Base-by-base conservation (phyloP, 1,139 yeast genomes). In the Yamadazyma friedrichii region DNA sequence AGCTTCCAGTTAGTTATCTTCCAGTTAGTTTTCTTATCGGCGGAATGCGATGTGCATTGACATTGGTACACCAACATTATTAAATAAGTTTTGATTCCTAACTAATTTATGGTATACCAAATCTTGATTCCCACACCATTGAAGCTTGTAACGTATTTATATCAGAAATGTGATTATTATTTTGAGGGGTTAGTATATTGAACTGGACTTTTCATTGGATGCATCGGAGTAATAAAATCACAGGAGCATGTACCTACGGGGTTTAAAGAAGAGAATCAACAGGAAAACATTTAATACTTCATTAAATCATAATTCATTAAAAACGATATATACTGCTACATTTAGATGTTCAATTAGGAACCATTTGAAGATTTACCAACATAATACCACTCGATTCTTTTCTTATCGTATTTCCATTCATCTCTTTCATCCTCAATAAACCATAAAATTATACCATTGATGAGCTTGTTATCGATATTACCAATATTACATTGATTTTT, bases 391-490 rank as follows among this genome's bases (percentile, higher is more conserved):
- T 52, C 58, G 5, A 43, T 29, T 9, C 41, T 36, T 24, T 43
- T 46, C 1, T 46, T 41, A 37, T 60, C 58, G 43, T 62, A 64
- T 27, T 37, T 49, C 71, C 71, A 65, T 22, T 37, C 29, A 1
- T 35, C 24, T 13, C 56, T 42, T 13, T 56, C 57, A 6, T 52
- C 50, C 3, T 44, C 44, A 12, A 61, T 42, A 4, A 62, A 49
- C 42, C 52, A 49, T 20, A 61, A 67, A 11, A 65, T 51, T 2
- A 65, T 52, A 2, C 55, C 60, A 43, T 65, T 65, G 31, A 64
- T 42, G 8, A 61, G 31, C 39, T 56, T 58, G 38, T 48, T 43
- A 31, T 50, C 49, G 8, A 60, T 38, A 12, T 47, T 44, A 5
- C 24, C 24, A 6, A 56, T 26, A 5, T 17, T 13, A 31, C 32